phyloP scores from a whole-genome alignment of 768 basidiomycete genomes.

The Epithele typhae region DNA sequence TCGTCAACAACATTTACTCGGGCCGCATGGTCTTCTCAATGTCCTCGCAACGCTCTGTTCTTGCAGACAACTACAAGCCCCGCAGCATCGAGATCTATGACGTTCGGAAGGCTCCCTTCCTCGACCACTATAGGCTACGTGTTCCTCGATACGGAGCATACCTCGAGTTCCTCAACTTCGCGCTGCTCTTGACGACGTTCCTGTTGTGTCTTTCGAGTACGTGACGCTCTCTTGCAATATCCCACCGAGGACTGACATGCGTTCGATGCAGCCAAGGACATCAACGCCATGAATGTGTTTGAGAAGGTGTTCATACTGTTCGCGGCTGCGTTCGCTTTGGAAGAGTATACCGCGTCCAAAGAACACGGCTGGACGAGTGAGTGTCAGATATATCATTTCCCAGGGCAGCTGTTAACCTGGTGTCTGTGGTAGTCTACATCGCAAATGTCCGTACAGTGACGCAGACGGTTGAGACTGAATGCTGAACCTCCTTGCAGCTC shows the following conservation, averaged over 20 bases:
- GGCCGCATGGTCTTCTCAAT: constrained; percentile 72
- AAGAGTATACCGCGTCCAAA: constrained; percentile 83
- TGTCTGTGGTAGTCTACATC: constrained; percentile 56
- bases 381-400: constrained; percentile 26
- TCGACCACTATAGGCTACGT: constrained; percentile 84
- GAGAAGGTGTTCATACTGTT: constrained; percentile 76
- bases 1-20: constrained; percentile 82
- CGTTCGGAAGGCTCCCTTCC: constrained; percentile 57
- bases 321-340: constrained; percentile 72
- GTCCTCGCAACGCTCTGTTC: constrained; percentile 60
- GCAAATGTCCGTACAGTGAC: constrained; percentile 74
- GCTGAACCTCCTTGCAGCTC: constrained; percentile 55
- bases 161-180: constrained; percentile 77
- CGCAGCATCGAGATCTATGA: constrained; percentile 73
- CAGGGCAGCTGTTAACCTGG: neutral
- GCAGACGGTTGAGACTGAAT: too few species aligned
- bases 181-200: constrained; percentile 62
- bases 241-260: too few species aligned
- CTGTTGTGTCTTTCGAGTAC: constrained; percentile 71
- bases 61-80: constrained; percentile 88
- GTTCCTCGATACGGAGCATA: constrained; percentile 79
- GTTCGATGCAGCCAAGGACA: constrained; percentile 41
- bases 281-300: constrained; percentile 46
- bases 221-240: constrained; percentile 23
- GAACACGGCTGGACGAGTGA: constrained; percentile 86